These are phyloP conservation scores for Russula foetens DNA, from an alignment of 768 basidiomycete species.

Conservation along the genomic window DNA sequence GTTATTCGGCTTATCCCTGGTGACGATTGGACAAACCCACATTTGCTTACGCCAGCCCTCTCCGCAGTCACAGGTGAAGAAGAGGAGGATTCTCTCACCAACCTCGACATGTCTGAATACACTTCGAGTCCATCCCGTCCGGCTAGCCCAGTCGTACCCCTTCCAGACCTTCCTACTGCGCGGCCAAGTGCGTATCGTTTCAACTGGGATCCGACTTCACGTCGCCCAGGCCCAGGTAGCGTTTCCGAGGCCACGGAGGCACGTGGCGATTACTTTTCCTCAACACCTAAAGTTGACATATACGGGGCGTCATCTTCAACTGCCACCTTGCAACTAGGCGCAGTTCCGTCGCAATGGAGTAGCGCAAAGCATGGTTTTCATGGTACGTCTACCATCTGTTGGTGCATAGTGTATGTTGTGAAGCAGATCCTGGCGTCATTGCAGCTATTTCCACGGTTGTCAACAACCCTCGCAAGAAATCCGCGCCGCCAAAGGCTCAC, in stretches of 20 bases:
- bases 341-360: slow-evolving; percentile 64
- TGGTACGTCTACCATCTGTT: slow-evolving; percentile 39
- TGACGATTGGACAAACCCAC: neutral
- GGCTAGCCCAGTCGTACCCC: slow-evolving; percentile 42
- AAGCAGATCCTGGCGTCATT: neutral
- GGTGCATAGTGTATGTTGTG: too few relatives aligned
- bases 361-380: slow-evolving; percentile 83
- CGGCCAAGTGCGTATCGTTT: slow-evolving; percentile 53
- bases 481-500: slow-evolving; percentile 83
- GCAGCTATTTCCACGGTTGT: slow-evolving; percentile 90
- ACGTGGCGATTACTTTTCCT: slow-evolving; percentile 48
- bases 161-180: slow-evolving; percentile 38
- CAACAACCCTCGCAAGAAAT: slow-evolving; percentile 79
- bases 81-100: neutral
- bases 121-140: slow-evolving; percentile 51
- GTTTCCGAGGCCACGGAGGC: slow-evolving; percentile 65
- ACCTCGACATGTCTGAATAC: slow-evolving; percentile 32
- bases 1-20: neutral
- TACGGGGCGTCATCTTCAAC: slow-evolving; percentile 40
- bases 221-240: slow-evolving; percentile 58
- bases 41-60: neutral
- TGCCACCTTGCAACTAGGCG: slow-evolving; percentile 37
- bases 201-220: slow-evolving; percentile 59
- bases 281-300: slow-evolving; percentile 37
- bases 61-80: neutral